A percentile compares a stretch with the other conserved stretches of the same genome.
phyloP scores from a whole-genome alignment of 2,329 filamentous ascomycete species.

The Stachybotrys echinatus region DNA sequence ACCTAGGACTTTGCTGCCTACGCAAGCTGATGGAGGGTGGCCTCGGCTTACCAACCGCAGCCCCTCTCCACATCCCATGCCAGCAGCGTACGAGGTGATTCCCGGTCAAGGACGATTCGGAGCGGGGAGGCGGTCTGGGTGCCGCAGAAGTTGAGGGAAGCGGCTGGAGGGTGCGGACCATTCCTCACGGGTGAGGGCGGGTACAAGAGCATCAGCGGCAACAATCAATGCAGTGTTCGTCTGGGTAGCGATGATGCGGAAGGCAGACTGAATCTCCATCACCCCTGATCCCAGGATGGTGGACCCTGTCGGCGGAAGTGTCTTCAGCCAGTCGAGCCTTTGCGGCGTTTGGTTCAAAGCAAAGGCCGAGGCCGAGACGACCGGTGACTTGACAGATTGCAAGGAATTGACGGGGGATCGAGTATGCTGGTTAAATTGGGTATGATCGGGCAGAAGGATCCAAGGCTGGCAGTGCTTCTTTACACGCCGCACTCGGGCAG shows the following conservation, averaged over 20 bases:
- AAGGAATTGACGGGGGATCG: background rate
- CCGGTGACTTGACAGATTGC: background rate
- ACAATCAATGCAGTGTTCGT: too few relatives aligned
- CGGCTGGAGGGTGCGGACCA: too few relatives aligned
- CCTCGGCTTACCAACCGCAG: background rate
- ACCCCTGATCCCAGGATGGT: background rate
- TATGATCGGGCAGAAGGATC: conserved; percentile 6
- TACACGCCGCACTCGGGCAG: too few relatives aligned
- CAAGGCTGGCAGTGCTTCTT: background rate
- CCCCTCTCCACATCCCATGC: background rate
- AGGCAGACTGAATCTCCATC: too few relatives aligned
- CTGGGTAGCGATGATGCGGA: too few relatives aligned
- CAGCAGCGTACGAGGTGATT: background rate
- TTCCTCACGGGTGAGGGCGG: background rate
- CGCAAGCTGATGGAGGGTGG: background rate
- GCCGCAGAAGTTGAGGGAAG: too few relatives aligned
- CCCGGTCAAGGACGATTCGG: background rate
- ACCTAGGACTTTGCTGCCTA: background rate
- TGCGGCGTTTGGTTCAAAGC: background rate
- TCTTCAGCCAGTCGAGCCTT: background rate
- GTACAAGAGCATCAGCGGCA: background rate
- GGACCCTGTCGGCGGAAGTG: background rate
- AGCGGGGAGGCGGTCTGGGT: too few relatives aligned
- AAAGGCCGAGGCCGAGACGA: background rate
- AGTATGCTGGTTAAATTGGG: conserved; percentile 7